phyloP scores from a whole-genome alignment of 306 rosid genomes.

The Potentilla sterilis region DNA sequence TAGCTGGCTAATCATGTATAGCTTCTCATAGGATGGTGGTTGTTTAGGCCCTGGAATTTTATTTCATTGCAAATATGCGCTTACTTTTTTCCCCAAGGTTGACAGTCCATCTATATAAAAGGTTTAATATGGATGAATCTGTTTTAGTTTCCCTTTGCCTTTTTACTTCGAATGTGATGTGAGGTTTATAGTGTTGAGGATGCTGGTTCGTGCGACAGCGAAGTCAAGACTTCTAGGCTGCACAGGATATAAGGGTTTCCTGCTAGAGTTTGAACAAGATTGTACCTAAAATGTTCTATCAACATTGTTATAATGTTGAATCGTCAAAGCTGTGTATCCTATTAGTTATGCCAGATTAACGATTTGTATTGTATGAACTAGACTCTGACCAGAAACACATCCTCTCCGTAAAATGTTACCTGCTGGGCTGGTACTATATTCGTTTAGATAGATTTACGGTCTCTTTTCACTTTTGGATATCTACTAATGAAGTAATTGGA shows the following conservation, averaged over 20 bases:
- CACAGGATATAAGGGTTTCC: not conserved
- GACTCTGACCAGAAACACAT: too few species aligned
- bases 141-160: not conserved
- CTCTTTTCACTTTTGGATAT: too few species aligned
- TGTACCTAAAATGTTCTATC: not conserved
- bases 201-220: too few species aligned
- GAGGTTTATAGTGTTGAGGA: not conserved
- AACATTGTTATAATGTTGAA: not conserved
- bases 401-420: too few species aligned
- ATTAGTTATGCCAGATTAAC: too few species aligned
- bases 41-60: not conserved
- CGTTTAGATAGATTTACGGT: too few species aligned
- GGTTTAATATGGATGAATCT: not conserved
- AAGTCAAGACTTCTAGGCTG: not conserved
- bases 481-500: not conserved
- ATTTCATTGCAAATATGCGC: not conserved
- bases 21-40: not conserved
- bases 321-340: not conserved
- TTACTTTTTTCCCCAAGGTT: not conserved
- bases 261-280: not conserved
- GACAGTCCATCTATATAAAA: not conserved
- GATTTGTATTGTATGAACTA: too few species aligned
- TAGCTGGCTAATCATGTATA: conserved; percentile 22
- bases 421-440: too few species aligned
- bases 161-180: not conserved